Base-by-base conservation (phyloP, 2,329 filamentous ascomycete species). In the Colletotrichum viniferum region DNA sequence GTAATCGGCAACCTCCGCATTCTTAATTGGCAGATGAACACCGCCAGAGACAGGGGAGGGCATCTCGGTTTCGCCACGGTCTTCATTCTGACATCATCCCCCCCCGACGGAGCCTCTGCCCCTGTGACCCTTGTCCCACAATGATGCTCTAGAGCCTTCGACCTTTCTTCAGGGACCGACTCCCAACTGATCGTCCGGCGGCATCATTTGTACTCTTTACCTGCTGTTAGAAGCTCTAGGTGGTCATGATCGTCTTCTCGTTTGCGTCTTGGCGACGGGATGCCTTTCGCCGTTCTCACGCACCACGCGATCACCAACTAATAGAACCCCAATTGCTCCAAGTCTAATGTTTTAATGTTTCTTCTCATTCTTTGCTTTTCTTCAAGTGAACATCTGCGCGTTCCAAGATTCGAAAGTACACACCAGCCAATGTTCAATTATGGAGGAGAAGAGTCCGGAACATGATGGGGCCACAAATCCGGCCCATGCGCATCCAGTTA, bases 41-140 rank as follows among this genome's bases (percentile, higher is more conserved):
- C 21, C 24, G 8, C 10, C 26, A 30, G 7, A 9, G 6, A 38
- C 67, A 61, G 18, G 26, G 55, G 56, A 55, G 55, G 13, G 9
- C 26, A 18, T 61, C 26, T 55, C 48, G 32, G 26, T 52, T 60
- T 75, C 38, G 73, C 73, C 63, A 75, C 73, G 60, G 58, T 43
- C 24, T 71, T 73, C 73, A 75, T 63, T 36, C 73, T 75, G 73
- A 75, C 73, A 73, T 75, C 73, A 73, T 73, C 6, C 10, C 36
- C 36, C n/a, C 5, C 36, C 30, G 18, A 36, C 63, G 69, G 69
- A 75, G 69, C 26, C 56, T 63, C 34, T 71, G 28, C 69, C 52
- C 63, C 63, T 30, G n/a, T 6, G 26, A 18, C 16, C 69, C 16
- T 52, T 48, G 69, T 63, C 26, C 69, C 62, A 21, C 69, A 28